Evolutionary conservation across 176 grass and related monocot genomes (phyloP), one percentile per base, ranked within the genome.

Genomic region (Echinochloa phyllopogon): DNA sequence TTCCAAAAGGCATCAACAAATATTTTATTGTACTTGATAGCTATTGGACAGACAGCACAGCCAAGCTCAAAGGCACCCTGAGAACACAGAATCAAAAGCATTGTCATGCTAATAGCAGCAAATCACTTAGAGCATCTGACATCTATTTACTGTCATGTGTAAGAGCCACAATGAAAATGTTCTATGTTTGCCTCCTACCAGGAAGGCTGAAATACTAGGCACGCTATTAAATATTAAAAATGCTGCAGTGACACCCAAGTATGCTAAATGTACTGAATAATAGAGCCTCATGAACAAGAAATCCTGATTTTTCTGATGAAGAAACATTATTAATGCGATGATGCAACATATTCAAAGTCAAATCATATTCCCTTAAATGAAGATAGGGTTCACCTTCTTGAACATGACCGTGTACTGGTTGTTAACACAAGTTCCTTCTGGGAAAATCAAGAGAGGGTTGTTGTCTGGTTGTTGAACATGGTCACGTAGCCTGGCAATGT

Each of bases 1-100:
- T 99, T 99, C 96, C 96, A 99, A 75, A 99, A 99, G 74, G 96
- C 96, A 43, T 99, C 96, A 77, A 99, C 96, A 72, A 99, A 99
- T 89, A 99, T 96, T 90, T 96, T 99, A 82, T 99, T 99, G 86
- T 99, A 99, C 82, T 96, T 99, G 79, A 99, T 96, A 81, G 96
- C 96, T 87, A 99, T 88, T 68, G 96, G 96, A 74, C 96, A 99
- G 82, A 99, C 96, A 89, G 96, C 96, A 84, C 93, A 99, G 6
- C 74, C 93, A 68, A 99, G 89, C 81, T 99, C 96, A 92, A 99
- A 99, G 77, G 93, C 91, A 88, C 96, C 96, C 96, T 98, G 86
- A 48, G 79, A 71, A 76, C 57, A 78, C 1, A 42, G 12, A 82
- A 86, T 55, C 6, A 36, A 83, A 73, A 3, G 65, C 49, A 57